Conservation (phyloP, 2,329 filamentous ascomycete genomes). For the Sarocladium kiliense region DNA sequence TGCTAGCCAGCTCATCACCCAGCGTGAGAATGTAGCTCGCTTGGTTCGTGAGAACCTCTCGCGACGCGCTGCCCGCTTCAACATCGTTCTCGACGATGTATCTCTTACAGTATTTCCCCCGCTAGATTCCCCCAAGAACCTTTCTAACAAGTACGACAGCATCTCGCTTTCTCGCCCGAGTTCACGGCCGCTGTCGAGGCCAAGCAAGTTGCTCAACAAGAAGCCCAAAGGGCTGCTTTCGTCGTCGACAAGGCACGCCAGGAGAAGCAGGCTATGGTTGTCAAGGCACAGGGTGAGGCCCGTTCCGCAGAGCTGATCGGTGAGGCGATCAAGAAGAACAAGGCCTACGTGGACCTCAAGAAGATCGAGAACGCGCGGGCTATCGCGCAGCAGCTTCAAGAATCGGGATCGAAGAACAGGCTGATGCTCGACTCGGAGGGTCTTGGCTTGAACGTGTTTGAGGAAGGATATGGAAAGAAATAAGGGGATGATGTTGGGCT, state of each 20-base stretch:
- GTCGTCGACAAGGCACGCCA: conserved; percentile 98
- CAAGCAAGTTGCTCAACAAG: conserved; percentile 77
- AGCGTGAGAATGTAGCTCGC: conserved; percentile 92
- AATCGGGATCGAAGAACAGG: conserved; percentile 83
- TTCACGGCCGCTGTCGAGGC: conserved; percentile 70
- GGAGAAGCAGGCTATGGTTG: conserved; percentile 98
- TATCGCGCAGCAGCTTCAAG: conserved; percentile 85
- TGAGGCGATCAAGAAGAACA: conserved; percentile 99
- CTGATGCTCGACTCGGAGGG: conserved; percentile 89
- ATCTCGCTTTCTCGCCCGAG: conserved; percentile 68
- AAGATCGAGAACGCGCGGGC: conserved; percentile 94
- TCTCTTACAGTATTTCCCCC: conserved; percentile 72
- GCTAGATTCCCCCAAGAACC: not conserved
- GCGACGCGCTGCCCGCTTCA: conserved; percentile 87
- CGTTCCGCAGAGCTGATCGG: conserved; percentile 96
- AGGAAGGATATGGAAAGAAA: conserved; percentile 38
- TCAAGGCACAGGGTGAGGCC: conserved; percentile 97
- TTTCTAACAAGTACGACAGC: conserved; percentile 33
- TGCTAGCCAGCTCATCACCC: conserved; percentile 94
- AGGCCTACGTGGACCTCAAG: conserved; percentile 92
- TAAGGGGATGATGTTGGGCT: not conserved
- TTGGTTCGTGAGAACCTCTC: conserved; percentile 92
- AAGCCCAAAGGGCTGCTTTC: conserved; percentile 95
- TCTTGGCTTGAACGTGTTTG: conserved; percentile 82
- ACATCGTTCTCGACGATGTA: conserved; percentile 95